Evolutionary conservation across 139 green algal genomes (phyloP).

Genomic region (Diplosphaera chodatii): DNA sequence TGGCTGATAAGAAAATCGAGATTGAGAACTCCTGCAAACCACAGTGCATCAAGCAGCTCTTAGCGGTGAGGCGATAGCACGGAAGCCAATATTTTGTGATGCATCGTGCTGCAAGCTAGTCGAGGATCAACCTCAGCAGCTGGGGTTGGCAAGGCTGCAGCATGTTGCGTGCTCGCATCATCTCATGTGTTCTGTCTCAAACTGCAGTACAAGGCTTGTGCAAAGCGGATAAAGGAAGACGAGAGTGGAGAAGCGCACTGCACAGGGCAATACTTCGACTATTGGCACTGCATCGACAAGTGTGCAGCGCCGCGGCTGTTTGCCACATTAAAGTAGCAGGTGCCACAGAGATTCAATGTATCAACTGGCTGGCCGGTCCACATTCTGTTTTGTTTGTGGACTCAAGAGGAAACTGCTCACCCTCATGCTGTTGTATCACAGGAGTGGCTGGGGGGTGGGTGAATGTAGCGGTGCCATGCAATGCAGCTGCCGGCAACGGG

Average conservation of each 20-base stretch:
- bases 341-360: no score
- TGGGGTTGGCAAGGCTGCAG: no score
- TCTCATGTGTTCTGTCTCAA: no score
- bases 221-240: constrained; percentile 57
- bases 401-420: no score
- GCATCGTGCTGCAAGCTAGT: background rate
- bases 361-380: no score
- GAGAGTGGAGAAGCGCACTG: constrained; percentile 63
- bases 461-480: no score
- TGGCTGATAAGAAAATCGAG: constrained; percentile 3
- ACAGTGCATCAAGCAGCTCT: constrained; percentile 24
- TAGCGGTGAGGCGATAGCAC: constrained; percentile 8
- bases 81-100: background rate
- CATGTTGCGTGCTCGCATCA: no score
- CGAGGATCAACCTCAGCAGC: no score
- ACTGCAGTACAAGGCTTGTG: constrained; percentile 39
- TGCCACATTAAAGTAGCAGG: constrained; percentile 14
- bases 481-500: no score
- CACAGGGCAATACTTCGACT: constrained; percentile 75
- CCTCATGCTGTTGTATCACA: no score
- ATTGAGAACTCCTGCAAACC: constrained; percentile 30
- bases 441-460: no score
- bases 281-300: constrained; percentile 58
- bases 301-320: constrained; percentile 21
- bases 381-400: no score